Percentiles rank a stretch among this genome's conserved stretches.
Conservation (phyloP, 176 grass and related monocot genomes). For the Musa troglodytarum region DNA sequence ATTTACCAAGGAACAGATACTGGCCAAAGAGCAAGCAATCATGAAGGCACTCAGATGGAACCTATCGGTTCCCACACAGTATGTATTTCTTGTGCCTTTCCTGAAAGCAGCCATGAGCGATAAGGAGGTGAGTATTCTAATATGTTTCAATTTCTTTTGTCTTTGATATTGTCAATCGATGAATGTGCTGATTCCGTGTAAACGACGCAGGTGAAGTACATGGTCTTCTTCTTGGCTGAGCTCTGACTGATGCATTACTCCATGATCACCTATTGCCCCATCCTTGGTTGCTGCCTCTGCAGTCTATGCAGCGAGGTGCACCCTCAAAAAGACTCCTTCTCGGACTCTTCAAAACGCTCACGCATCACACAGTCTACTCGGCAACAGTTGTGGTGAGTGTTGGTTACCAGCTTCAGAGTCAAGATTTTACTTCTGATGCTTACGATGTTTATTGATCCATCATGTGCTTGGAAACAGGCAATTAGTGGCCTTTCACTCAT, state of each 20-base stretch:
- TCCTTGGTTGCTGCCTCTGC: not conserved
- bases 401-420: too few relatives aligned
- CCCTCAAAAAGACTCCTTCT: conserved; percentile 20
- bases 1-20: conserved; percentile 35
- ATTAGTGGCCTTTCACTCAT: conserved; percentile 30
- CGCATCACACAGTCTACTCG: conserved; percentile 33
- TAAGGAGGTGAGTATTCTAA: conserved; percentile 27
- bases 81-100: conserved; percentile 60
- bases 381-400: conserved; percentile 33
- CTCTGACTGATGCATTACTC: conserved; percentile 47
- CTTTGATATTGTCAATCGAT: conserved; percentile 1
- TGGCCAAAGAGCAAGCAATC: conserved; percentile 47
- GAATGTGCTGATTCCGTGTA: conserved; percentile 1
- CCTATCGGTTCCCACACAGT: conserved; percentile 57
- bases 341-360: conserved; percentile 33
- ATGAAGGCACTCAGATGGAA: conserved; percentile 63
- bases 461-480: conserved; percentile 13
- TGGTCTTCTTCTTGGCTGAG: conserved; percentile 63
- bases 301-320: conserved; percentile 33
- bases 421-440: not conserved
- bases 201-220: conserved; percentile 50
- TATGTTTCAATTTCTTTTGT: not conserved
- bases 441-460: not conserved
- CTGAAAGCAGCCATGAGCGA: conserved; percentile 44
- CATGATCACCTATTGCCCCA: conserved; percentile 38